phyloP scores from a whole-genome alignment of 1,139 yeast species.

The Debaryomyces nepalensis region DNA sequence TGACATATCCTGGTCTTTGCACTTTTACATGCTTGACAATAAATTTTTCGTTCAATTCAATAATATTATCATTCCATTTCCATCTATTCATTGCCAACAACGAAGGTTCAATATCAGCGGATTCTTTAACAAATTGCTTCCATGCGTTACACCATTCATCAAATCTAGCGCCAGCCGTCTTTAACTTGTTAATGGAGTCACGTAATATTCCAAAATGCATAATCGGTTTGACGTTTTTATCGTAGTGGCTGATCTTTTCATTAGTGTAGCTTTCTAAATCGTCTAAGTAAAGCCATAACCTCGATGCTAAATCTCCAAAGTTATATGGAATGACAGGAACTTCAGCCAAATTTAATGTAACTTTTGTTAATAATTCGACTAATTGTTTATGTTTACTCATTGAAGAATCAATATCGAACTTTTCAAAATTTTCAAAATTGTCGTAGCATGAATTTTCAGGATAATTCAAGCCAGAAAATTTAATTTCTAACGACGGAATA shows the following conservation, averaged over 20 bases:
- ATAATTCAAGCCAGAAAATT: constrained; percentile 48
- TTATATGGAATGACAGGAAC: constrained; percentile 78
- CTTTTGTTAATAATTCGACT: constrained; percentile 58
- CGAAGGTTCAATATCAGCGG: constrained; percentile 66
- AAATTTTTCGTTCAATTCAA: constrained; percentile 59
- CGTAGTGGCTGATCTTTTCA: constrained; percentile 23
- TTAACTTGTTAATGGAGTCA: constrained; percentile 29
- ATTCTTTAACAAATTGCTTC: constrained; percentile 42
- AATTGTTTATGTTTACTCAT: constrained; percentile 63
- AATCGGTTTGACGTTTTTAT: constrained; percentile 19
- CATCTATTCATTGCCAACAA: constrained; percentile 71
- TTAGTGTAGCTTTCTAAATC: constrained; percentile 54
- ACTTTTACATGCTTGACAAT: constrained; percentile 53
- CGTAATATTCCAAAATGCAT: constrained; percentile 35
- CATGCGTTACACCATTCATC: constrained; percentile 59
- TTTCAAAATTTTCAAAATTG: constrained; percentile 59
- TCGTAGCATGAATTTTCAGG: constrained; percentile 74
- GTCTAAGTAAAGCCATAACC: constrained; percentile 47
- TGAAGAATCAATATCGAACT: constrained; percentile 52
- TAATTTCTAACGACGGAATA: constrained; percentile 68
- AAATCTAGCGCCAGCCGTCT: constrained; percentile 30
- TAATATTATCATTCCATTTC: constrained; percentile 76
- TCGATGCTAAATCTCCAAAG: constrained; percentile 51
- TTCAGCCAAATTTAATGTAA: constrained; percentile 65
- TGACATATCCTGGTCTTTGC: constrained; percentile 68